Base-by-base conservation (phyloP, 1,284 basidiomycete genomes). In the Laetiporus sulphureus region DNA sequence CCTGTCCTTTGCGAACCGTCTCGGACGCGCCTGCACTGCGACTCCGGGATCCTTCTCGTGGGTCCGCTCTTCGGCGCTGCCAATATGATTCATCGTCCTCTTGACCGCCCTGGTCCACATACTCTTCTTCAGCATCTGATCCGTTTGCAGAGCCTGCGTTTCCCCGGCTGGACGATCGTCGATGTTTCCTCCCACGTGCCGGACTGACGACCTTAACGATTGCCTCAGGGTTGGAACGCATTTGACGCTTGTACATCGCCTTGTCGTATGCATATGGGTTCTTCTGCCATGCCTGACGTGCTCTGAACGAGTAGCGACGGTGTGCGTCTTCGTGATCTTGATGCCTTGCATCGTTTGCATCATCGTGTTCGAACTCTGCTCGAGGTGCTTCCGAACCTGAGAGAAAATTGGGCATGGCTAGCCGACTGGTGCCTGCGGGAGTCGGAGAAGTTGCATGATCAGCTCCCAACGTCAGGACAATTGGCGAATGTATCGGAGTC, bases 221-320 rank as follows among this genome's bases (percentile, higher is more conserved):
- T 2, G 59, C 59, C 0, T 58, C 59, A 0, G 57, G 59, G 37
- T 50, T 54, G 4, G 43, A 32, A n/a, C 52, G 50, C 50, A 58
- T 49, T 41, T 51, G 49, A 6, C 39, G 49, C 35, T 55, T 55
- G 40, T 61, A 61, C 22, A 48, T 2, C 4, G 29, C 35, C 29
- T 52, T 49, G 32, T 61, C 59, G 34, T 51, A 55, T 25, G 38
- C 44, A 40, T 58, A 61, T 1, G 59, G 59, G 4, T 56, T 49
- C 31, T 53, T 39, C 27, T 59, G 57, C 1, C 43, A 36, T 4
- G 48, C 40, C 8, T 50, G 52, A 1, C 59, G 52, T 18, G 47
- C 30, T 12, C 59, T 51, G 1, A 61, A 46, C 6, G 55, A 53
- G 31, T 58, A 60, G 10, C 58, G 49, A 13, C 50, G 44, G 12